Percentiles rank a stretch among this genome's conserved stretches.
These are phyloP conservation scores for Pyrenophora graminea DNA, from an alignment of 2,329 filamentous ascomycete species.

Conservation along the genomic window DNA sequence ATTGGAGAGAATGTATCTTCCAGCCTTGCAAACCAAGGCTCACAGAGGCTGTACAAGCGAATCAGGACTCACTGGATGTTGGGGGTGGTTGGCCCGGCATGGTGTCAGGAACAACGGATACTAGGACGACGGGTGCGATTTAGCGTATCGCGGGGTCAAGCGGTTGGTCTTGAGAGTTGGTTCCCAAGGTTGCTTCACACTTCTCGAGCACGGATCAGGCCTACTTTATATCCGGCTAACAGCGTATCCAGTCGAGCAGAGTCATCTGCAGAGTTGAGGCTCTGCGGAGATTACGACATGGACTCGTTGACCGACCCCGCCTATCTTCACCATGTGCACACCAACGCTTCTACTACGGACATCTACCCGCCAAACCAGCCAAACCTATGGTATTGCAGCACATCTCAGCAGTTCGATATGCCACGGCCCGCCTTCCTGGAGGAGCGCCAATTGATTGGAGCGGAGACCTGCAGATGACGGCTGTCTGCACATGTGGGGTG, in stretches of 20 bases:
- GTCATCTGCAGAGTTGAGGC: constrained; percentile 7
- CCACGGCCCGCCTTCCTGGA: constrained; percentile 1
- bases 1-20: constrained; percentile 5
- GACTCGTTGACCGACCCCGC: too few relatives aligned
- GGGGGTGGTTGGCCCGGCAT: constrained; percentile 7
- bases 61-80: constrained; percentile 21
- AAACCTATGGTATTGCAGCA: background rate
- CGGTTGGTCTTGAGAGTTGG: background rate
- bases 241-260: background rate
- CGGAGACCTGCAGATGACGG: constrained; percentile 10
- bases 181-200: background rate
- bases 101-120: constrained; percentile 3
- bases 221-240: background rate
- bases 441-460: constrained; percentile 8
- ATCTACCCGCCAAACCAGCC: constrained; percentile 9
- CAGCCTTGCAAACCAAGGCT: constrained; percentile 13
- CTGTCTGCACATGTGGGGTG: constrained; percentile 14
- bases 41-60: constrained; percentile 6
- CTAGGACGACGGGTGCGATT: constrained; percentile 15
- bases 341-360: constrained; percentile 5
- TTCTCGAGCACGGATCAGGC: background rate
- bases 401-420: background rate
- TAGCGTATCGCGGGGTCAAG: constrained; percentile 10
- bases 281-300: constrained; percentile 15
- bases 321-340: background rate